A percentile compares a stretch with the other conserved stretches of the same genome.
These are phyloP conservation scores for Phyllosticta citribraziliensis DNA, from an alignment of 2,329 filamentous ascomycete species.

Conservation along the genomic window DNA sequence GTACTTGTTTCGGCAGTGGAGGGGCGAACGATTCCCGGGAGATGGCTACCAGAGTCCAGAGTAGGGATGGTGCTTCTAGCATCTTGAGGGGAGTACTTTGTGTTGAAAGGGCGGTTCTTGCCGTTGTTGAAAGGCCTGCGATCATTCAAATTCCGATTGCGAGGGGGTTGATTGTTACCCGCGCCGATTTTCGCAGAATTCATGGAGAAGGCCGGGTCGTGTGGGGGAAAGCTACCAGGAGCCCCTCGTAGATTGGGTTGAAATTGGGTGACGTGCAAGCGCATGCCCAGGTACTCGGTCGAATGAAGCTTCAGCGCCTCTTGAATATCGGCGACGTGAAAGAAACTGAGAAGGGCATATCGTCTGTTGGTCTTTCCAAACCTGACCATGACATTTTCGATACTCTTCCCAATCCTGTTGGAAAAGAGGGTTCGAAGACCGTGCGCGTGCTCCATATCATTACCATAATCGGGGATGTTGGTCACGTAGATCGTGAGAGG, in stretches of 20 bases:
- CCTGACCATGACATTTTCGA: not conserved
- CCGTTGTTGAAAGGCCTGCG: not conserved
- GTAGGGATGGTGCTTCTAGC: not conserved
- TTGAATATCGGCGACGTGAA: not conserved
- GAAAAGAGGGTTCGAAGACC: not conserved
- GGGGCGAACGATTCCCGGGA: not conserved
- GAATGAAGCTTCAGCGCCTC: not conserved
- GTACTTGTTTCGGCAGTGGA: not conserved
- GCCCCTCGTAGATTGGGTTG: not conserved
- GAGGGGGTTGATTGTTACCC: not conserved
- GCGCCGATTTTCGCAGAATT: not conserved
- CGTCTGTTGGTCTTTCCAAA: not conserved
- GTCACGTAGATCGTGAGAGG: not conserved
- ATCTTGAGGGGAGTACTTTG: slow-evolving; percentile 5
- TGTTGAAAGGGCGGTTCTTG: not conserved
- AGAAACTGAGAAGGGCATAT: slow-evolving; percentile 1
- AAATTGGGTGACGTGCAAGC: not conserved
- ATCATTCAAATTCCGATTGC: not conserved
- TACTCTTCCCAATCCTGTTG: not conserved
- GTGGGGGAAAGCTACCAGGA: not conserved
- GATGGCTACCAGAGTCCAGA: not conserved
- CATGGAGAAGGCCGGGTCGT: not conserved
- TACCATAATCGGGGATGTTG: not conserved
- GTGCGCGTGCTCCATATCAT: not conserved
- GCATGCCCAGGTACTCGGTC: not conserved